A percentile compares a stretch with the other conserved stretches of the same genome.
phyloP scores from a whole-genome alignment of 2,329 filamentous ascomycete species.

The Sarocladium oryzae region DNA sequence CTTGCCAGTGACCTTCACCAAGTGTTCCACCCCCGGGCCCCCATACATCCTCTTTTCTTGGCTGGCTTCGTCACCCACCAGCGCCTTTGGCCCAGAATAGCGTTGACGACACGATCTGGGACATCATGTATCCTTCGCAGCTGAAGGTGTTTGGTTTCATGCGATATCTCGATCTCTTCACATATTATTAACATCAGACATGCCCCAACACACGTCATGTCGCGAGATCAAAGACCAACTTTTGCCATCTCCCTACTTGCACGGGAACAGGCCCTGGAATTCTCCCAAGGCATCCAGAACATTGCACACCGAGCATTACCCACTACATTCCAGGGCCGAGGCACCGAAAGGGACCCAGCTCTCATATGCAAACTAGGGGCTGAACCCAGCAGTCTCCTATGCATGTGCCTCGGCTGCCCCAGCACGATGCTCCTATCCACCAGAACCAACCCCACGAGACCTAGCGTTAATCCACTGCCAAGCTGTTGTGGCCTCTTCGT shows the following conservation, averaged over 20 bases:
- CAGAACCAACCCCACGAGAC: background rate
- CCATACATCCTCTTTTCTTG: background rate
- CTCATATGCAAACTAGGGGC: too few species aligned
- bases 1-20: background rate
- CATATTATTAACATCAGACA: background rate
- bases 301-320: constrained; percentile 1
- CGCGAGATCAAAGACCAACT: background rate
- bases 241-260: background rate
- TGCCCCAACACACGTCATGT: background rate
- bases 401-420: background rate
- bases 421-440: background rate
- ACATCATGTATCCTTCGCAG: background rate
- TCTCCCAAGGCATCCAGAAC: constrained; percentile 2
- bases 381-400: background rate
- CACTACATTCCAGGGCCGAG: constrained; percentile 3
- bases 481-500: background rate
- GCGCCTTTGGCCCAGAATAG: background rate
- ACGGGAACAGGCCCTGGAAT: background rate
- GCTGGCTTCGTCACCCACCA: constrained; percentile 7
- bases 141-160: too few species aligned
- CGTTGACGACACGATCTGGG: background rate
- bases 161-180: background rate
- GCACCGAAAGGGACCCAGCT: background rate
- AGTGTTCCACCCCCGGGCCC: background rate
- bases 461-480: constrained; percentile 5